A percentile compares a stretch with the other conserved stretches of the same genome.
Conservation (phyloP, 495 filamentous ascomycete species). For the Jackrogersella multiformis region DNA sequence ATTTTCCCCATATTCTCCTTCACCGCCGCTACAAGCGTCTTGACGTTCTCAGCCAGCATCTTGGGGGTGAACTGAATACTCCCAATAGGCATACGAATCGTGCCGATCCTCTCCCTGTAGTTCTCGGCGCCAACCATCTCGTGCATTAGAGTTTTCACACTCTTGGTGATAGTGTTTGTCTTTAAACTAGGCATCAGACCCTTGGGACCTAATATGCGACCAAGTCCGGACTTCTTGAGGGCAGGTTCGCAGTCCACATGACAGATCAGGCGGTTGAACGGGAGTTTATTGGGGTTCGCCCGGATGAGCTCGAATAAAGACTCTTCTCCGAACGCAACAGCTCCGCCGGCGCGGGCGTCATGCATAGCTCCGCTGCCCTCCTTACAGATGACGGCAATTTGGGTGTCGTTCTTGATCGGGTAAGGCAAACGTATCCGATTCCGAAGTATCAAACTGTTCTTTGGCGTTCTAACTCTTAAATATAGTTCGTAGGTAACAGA, state of each 20-base stretch:
- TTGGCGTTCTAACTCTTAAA: constrained; percentile 77
- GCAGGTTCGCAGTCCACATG: constrained; percentile 77
- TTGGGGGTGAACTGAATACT: constrained; percentile 91
- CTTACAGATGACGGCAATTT: constrained; percentile 88
- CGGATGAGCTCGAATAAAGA: constrained; percentile 81
- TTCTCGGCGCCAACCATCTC: constrained; percentile 84
- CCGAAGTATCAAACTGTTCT: constrained; percentile 85
- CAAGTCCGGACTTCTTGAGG: constrained; percentile 80
- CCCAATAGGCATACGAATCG: constrained; percentile 86
- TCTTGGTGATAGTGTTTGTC: constrained; percentile 84
- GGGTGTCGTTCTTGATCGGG: constrained; percentile 82
- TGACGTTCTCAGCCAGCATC: constrained; percentile 85
- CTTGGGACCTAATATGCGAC: constrained; percentile 82
- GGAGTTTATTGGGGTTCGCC: constrained; percentile 64
- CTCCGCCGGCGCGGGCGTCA: constrained; percentile 78
- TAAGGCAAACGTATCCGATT: constrained; percentile 89
- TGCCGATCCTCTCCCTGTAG: constrained; percentile 85
- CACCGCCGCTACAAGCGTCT: constrained; percentile 74
- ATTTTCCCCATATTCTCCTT: constrained; percentile 78
- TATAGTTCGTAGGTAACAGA: constrained; percentile 86
- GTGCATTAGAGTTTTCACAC: constrained; percentile 73
- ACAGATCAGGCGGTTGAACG: constrained; percentile 90
- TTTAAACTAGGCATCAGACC: constrained; percentile 93
- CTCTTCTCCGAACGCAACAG: constrained; percentile 83
- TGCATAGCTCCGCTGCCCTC: constrained; percentile 72